Evolutionary conservation across 768 basidiomycete genomes (phyloP).

Genomic region (Amanita rimosa): DNA sequence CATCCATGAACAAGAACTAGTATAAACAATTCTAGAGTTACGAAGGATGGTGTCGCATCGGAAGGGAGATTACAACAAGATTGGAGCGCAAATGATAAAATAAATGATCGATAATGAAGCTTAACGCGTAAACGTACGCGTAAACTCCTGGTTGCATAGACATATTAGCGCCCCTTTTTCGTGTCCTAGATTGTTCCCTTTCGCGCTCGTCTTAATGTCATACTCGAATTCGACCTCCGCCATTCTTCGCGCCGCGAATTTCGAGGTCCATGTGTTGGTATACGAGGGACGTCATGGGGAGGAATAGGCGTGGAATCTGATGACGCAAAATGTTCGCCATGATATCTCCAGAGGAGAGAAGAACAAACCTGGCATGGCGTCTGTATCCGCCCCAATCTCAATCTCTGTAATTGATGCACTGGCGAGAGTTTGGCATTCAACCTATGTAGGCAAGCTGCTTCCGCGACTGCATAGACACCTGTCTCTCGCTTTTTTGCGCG

Average conservation of each 20-base stretch:
- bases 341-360: slow-evolving; percentile 52
- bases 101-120: background rate
- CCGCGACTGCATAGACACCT: slow-evolving; percentile 66
- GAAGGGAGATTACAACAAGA: background rate
- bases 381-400: slow-evolving; percentile 18
- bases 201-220: slow-evolving; percentile 29
- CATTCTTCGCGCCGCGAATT: slow-evolving; percentile 71
- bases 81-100: background rate
- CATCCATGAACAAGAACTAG: slow-evolving; percentile 62
- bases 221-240: slow-evolving; percentile 73
- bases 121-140: too few relatives aligned
- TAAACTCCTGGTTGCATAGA: too few relatives aligned
- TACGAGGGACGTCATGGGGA: slow-evolving; percentile 30
- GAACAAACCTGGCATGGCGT: slow-evolving; percentile 56
- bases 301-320: slow-evolving; percentile 41
- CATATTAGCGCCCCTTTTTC: background rate
- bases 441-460: slow-evolving; percentile 67
- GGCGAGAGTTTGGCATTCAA: slow-evolving; percentile 53
- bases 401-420: slow-evolving; percentile 22
- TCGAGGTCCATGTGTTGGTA: slow-evolving; percentile 80
- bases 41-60: slow-evolving; percentile 19
- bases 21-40: slow-evolving; percentile 85
- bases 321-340: slow-evolving; percentile 34
- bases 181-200: background rate
- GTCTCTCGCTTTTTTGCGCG: slow-evolving; percentile 67